Percentiles rank a stretch among this genome's conserved stretches.
These are phyloP conservation scores for Triadica sebifera DNA, from an alignment of 345 rosid species.

Conservation along the genomic window DNA sequence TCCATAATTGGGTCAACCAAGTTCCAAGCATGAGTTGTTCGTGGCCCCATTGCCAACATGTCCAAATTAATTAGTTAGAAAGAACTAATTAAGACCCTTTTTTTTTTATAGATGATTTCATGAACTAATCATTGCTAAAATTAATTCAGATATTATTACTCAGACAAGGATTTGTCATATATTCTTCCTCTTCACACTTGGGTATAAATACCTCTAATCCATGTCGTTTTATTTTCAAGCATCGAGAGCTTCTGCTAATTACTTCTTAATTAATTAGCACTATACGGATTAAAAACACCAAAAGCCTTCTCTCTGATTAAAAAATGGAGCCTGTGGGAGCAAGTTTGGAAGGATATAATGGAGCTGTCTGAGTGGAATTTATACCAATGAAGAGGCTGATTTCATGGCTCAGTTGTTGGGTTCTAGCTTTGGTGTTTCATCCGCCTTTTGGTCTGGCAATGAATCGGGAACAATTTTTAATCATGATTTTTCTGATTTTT, in stretches of 20 bases:
- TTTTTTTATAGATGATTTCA: no score
- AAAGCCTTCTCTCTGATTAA: neutral
- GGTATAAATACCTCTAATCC: conserved; percentile 27
- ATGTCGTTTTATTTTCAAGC: conserved; percentile 21
- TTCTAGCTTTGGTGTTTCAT: no score
- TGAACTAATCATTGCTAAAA: conserved; percentile 27
- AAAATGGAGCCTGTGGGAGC: conserved; percentile 49
- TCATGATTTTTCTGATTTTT: conserved; percentile 8
- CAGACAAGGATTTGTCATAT: conserved; percentile 15
- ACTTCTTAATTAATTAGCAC: neutral
- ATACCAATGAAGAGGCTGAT: conserved; percentile 63
- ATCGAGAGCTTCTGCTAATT: conserved; percentile 6
- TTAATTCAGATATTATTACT: conserved; percentile 23
- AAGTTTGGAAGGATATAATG: conserved; percentile 53
- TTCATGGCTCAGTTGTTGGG: conserved; percentile 62
- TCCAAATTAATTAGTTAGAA: conserved; percentile 19
- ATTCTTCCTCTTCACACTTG: conserved; percentile 20
- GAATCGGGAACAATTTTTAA: conserved; percentile 26
- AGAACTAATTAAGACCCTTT: conserved; percentile 17
- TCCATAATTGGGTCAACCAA: conserved; percentile 4
- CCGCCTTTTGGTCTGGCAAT: conserved; percentile 33
- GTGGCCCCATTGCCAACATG: conserved; percentile 23
- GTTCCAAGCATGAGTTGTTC: conserved; percentile 37
- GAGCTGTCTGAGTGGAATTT: conserved; percentile 51
- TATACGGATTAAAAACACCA: no score